A percentile compares a stretch with the other conserved stretches of the same genome.
Evolutionary conservation across 805 yeast species (phyloP).

Genomic region (Sugiyamaella floridensis): DNA sequence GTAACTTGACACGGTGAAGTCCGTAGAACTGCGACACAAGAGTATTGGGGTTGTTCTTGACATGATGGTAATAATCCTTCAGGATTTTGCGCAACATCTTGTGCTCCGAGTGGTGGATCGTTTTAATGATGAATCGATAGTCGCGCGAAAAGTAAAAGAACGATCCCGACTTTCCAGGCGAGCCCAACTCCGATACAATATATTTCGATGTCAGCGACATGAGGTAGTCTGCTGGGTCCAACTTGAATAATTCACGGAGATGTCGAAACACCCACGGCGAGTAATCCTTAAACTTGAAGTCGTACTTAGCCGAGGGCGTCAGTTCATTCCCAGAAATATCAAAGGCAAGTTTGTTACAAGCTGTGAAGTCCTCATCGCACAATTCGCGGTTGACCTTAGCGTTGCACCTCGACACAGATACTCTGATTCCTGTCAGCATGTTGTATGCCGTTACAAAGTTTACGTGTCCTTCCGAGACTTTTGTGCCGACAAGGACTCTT

Average conservation of each 20-base stretch:
- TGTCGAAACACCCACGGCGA: slow-evolving; percentile 91
- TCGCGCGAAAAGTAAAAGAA: slow-evolving; percentile 94
- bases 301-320: slow-evolving; percentile 91
- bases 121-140: slow-evolving; percentile 88
- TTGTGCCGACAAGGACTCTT: slow-evolving; percentile 64
- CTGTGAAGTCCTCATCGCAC: slow-evolving; percentile 59
- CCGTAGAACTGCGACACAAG: slow-evolving; percentile 95
- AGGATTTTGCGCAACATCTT: slow-evolving; percentile 67
- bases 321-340: slow-evolving; percentile 75
- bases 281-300: slow-evolving; percentile 94
- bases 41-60: slow-evolving; percentile 78
- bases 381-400: slow-evolving; percentile 77
- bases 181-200: slow-evolving; percentile 81
- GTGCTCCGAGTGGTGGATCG: slow-evolving; percentile 91
- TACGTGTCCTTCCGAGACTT: slow-evolving; percentile 86
- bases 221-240: slow-evolving; percentile 94
- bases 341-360: slow-evolving; percentile 75
- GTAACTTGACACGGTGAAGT: slow-evolving; percentile 86
- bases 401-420: slow-evolving; percentile 80
- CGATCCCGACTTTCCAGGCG: slow-evolving; percentile 96
- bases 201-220: slow-evolving; percentile 90
- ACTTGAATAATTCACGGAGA: slow-evolving; percentile 66
- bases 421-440: slow-evolving; percentile 95
- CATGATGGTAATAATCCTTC: slow-evolving; percentile 72
- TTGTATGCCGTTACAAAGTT: slow-evolving; percentile 92